Base-by-base conservation (phyloP, 179 eudicot species). In the Sideroxylon spinosum region DNA sequence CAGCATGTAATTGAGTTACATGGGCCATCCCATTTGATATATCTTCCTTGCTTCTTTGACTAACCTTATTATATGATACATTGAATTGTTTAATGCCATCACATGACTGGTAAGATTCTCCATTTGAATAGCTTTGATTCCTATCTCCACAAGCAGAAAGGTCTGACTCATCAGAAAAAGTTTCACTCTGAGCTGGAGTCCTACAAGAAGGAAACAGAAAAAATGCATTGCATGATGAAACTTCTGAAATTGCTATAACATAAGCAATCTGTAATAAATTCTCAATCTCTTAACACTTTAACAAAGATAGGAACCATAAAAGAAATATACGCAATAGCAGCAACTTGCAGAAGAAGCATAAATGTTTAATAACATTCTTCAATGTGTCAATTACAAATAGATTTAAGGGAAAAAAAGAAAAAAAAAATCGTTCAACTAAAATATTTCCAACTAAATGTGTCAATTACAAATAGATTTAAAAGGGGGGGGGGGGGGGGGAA, bases 161-260 rank as follows among this genome's bases (percentile, higher is more conserved):
- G 72, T 90, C 97, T 26, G 97, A 90, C 81, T 87, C 98, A 71
- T 89, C 95, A 13, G 97, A 95, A 19, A 88, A 79, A 74, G 90
- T 88, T 71, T 86, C 99, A 53, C 93, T 84, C 77, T 90, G 92
- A 82, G 86, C 93, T 59, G 95, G 94, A 82, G 93, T 93, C 98
- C 99, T 95, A 78, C 64, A 46, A 83, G 55, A 67, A 78, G 56
- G 66, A 65, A 67, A 84, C 49, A 60, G 25, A 71, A 65, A 60
- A 25, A 74, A 55, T 25, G 28, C 16, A 26, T 57, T 25, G 48
- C 37, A 52, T 25, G 5, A 61, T 76, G 53, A 75, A 62, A 16
- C 16, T 76, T 66, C 19, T 50, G 53, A 25, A 49, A 52, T 17
- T 48, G 71, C 71, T 25, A 60, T 44, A 44, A 22, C 6, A 48